Evolutionary conservation across 306 rosid genomes (phyloP).

Genomic region (Dalbergia cochinchinensis): DNA sequence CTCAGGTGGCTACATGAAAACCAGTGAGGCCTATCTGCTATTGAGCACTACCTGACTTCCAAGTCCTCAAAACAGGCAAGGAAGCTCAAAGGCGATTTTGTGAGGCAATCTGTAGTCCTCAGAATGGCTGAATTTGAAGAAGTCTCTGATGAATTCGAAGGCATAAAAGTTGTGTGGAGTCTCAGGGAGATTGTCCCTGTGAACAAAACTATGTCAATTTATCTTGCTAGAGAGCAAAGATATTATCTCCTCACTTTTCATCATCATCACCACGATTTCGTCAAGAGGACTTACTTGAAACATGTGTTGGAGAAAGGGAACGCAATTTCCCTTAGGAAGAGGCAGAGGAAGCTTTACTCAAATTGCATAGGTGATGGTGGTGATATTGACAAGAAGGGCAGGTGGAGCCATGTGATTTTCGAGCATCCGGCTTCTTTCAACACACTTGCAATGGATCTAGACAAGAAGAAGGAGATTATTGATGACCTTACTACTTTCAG

Average conservation of each 20-base stretch:
- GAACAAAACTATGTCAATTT: not conserved
- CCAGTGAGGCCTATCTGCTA: conserved; percentile 36
- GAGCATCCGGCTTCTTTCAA: conserved; percentile 60
- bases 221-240: conserved; percentile 47
- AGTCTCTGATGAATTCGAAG: conserved; percentile 49
- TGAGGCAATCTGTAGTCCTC: conserved; percentile 38
- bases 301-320: conserved; percentile 48
- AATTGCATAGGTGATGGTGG: conserved; percentile 34
- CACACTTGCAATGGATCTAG: conserved; percentile 58
- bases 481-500: conserved; percentile 55
- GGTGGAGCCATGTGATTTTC: conserved; percentile 58
- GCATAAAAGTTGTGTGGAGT: conserved; percentile 56
- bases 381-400: not conserved
- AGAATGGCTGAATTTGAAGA: conserved; percentile 59
- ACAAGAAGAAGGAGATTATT: conserved; percentile 53
- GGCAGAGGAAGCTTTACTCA: conserved; percentile 56
- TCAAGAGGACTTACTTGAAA: conserved; percentile 42
- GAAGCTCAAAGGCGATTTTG: conserved; percentile 50
- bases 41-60: conserved; percentile 47
- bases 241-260: conserved; percentile 50
- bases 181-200: not conserved
- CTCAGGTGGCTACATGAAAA: not conserved
- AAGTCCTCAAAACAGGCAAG: conserved; percentile 42
- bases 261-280: conserved; percentile 3
- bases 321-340: conserved; percentile 37